Conservation (phyloP, 1,284 basidiomycete species). For the Stygiomarasmius scandens region DNA sequence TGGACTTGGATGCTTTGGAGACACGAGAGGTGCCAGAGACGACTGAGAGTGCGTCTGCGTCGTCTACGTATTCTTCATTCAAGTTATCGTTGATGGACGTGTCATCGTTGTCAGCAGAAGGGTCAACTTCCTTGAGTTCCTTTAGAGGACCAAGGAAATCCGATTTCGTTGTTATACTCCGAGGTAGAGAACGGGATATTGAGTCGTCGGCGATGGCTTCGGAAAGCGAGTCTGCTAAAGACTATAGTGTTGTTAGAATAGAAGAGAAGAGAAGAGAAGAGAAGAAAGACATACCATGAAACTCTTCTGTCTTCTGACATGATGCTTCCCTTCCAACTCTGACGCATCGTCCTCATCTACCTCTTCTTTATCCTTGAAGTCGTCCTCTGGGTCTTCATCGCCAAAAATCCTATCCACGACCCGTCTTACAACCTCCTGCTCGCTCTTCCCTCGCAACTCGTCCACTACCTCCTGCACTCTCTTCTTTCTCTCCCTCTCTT, state of each 20-base stretch:
- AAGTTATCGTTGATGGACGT: background rate
- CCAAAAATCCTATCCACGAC: slow-evolving; percentile 70
- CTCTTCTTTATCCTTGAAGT: slow-evolving; percentile 15
- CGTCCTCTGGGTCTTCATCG: slow-evolving; percentile 55
- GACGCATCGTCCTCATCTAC: background rate
- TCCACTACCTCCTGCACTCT: slow-evolving; percentile 56
- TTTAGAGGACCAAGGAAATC: background rate
- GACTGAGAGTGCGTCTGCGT: slow-evolving; percentile 9
- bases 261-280: slow-evolving; percentile 3
- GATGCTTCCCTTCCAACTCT: slow-evolving; percentile 27
- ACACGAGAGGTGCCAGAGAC: slow-evolving; percentile 1
- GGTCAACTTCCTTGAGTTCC: slow-evolving; percentile 21
- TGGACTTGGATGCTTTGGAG: slow-evolving; percentile 1
- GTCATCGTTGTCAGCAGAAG: slow-evolving; percentile 7
- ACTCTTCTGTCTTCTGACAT: slow-evolving; percentile 59
- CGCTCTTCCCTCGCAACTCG: slow-evolving; percentile 55
- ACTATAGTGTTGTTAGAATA: slow-evolving; percentile 41
- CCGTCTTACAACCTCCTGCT: slow-evolving; percentile 64
- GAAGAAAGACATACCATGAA: slow-evolving; percentile 45
- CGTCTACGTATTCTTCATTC: background rate
- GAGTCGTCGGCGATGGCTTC: slow-evolving; percentile 73
- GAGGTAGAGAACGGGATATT: slow-evolving; percentile 28
- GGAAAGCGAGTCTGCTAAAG: slow-evolving; percentile 66
- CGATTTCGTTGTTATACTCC: slow-evolving; percentile 36
- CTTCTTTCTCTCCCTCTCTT: slow-evolving; percentile 50